Evolutionary conservation across 1,139 yeast genomes (phyloP).

Genomic region (Blastobotrys malaysiensis): DNA sequence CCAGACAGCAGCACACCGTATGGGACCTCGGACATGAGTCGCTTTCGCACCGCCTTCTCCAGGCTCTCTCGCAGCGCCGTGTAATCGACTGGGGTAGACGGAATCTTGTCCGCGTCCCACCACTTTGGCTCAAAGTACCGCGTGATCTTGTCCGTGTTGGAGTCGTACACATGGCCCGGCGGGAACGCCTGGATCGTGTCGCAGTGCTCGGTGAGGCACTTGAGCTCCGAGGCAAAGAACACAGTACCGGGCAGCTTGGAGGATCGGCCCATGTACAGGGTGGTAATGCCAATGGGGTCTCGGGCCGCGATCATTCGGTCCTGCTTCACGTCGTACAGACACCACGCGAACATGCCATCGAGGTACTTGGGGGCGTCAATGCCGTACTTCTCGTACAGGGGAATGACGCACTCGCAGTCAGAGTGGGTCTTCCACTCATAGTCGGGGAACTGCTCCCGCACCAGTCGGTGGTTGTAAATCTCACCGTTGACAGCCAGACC

Average conservation of each 20-base stretch:
- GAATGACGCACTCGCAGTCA: slow-evolving; percentile 97
- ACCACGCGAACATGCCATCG: slow-evolving; percentile 99
- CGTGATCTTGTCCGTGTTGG: slow-evolving; percentile 74
- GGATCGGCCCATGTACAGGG: slow-evolving; percentile 88
- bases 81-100: slow-evolving; percentile 69
- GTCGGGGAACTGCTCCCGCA: slow-evolving; percentile 66
- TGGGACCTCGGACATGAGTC: slow-evolving; percentile 99
- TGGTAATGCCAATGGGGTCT: slow-evolving; percentile 97
- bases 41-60: slow-evolving; percentile 95
- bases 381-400: slow-evolving; percentile 80
- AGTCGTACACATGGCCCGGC: slow-evolving; percentile 96
- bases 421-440: slow-evolving; percentile 80
- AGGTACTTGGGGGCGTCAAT: slow-evolving; percentile 85
- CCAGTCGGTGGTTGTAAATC: slow-evolving; percentile 89
- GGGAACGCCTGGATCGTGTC: slow-evolving; percentile 92
- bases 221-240: slow-evolving; percentile 89
- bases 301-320: slow-evolving; percentile 95
- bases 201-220: slow-evolving; percentile 90
- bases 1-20: slow-evolving; percentile 96
- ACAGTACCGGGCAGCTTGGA: slow-evolving; percentile 67
- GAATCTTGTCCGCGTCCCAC: slow-evolving; percentile 80
- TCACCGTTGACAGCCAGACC: slow-evolving; percentile 92
- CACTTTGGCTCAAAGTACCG: slow-evolving; percentile 90
- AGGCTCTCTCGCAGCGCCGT: slow-evolving; percentile 67
- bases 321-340: slow-evolving; percentile 70